Percentiles rank a stretch among this genome's conserved stretches.
phyloP scores from a whole-genome alignment of 768 basidiomycete genomes.

The Kondoa malvinella region DNA sequence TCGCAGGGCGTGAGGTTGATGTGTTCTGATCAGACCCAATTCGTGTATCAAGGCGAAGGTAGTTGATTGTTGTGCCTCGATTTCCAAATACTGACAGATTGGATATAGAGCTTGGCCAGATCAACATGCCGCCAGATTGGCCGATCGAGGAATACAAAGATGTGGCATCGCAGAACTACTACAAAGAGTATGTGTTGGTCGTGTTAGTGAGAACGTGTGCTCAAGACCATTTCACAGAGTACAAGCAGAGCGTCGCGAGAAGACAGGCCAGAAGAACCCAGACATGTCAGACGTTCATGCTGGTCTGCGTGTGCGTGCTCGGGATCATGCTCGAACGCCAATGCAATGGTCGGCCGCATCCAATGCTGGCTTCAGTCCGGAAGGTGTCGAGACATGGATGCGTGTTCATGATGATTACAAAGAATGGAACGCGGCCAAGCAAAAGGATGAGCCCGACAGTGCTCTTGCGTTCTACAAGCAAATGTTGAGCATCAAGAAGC shows the following conservation, averaged over 20 bases:
- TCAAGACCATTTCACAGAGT: not conserved
- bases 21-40: constrained; percentile 53
- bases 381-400: constrained; percentile 36
- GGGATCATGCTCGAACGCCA: constrained; percentile 55
- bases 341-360: constrained; percentile 34
- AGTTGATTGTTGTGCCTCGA: too few species aligned
- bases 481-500: constrained; percentile 42
- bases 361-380: constrained; percentile 51
- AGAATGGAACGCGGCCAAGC: constrained; percentile 33
- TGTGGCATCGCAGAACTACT: constrained; percentile 56
- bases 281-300: constrained; percentile 14
- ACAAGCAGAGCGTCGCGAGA: not conserved
- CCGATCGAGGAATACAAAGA: constrained; percentile 51
- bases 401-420: constrained; percentile 20
- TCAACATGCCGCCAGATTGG: constrained; percentile 39
- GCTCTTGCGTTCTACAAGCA: constrained; percentile 48
- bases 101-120: constrained; percentile 55
- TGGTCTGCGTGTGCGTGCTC: constrained; percentile 23
- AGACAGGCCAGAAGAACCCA: not conserved
- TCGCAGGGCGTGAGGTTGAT: too few species aligned
- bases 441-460: constrained; percentile 39
- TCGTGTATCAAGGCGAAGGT: constrained; percentile 57
- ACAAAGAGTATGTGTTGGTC: constrained; percentile 38
- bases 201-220: constrained; percentile 26
- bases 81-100: too few species aligned